Evolutionary conservation across 257 asterid species (phyloP), one percentile per base, ranked within the genome.

Genomic region (Rubia yunnanensis): DNA sequence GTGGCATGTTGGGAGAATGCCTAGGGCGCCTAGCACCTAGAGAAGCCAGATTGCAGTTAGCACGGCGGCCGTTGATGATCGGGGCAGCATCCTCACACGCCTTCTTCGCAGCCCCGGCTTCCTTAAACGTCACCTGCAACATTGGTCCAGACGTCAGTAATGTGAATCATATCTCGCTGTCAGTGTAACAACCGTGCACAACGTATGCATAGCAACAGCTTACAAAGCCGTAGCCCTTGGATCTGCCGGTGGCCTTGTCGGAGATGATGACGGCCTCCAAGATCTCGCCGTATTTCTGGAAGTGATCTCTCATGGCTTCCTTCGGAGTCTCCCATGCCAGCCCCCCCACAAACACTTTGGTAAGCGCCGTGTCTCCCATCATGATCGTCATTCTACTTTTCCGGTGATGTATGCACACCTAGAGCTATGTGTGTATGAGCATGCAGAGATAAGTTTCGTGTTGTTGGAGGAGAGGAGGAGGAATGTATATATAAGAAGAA

Each of bases 161-260:
- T 35, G 9, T 35, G 6, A 4, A 35, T 35, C 9, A 35, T 3
- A n/a, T n/a, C 9, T 35, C 39, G 4, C 4, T 35, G 39, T 35
- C 39, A 35, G 9, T 35, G 39, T 9, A 8, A 35, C 39, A 35
- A 35, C 39, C 4, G 9, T 35, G 39, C 8, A 41, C n/a, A n/a
- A n/a, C n/a, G n/a, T n/a, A n/a, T n/a, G n/a, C n/a, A n/a, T 38
- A 36, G 10, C 44, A 36, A 7, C 41, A 36, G 70, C 98, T 77
- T 81, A 92, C 98, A 66, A 92, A 92, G 64, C 98, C 98, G 53
- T 92, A 92, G 76, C 98, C 98, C 79, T 89, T 92, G 87, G 98
- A 92, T 89, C 98, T 79, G 74, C 94, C 97, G 69, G 98, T 85
- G 74, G 84, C 70, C 78, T 92, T 92, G 50, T 92, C 96, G 75